Percentiles rank a stretch among this genome's conserved stretches.
These are phyloP conservation scores for Debaryomyces tyrocola DNA, from an alignment of 805 yeast species.

Conservation along the genomic window DNA sequence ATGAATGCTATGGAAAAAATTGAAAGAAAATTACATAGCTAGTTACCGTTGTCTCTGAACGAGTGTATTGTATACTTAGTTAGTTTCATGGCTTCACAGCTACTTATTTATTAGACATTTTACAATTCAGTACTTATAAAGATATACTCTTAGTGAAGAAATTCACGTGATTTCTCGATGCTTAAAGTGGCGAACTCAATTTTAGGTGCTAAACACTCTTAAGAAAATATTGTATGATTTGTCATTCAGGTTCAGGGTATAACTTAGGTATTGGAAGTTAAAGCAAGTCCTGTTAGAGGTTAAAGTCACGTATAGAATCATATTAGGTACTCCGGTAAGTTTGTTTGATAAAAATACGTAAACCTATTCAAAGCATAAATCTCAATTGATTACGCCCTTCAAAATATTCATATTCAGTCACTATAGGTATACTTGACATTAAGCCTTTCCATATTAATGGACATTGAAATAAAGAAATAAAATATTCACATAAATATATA, in stretches of 20 bases:
- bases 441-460: too few relatives aligned
- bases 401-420: too few relatives aligned
- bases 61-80: too few relatives aligned
- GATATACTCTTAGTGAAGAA: not conserved
- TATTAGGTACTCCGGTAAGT: too few relatives aligned
- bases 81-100: not conserved
- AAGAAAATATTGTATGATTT: not conserved
- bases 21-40: slow-evolving; percentile 15
- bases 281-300: not conserved
- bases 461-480: not conserved
- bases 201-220: not conserved
- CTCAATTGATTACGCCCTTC: too few relatives aligned
- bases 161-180: not conserved
- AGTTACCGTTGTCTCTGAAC: not conserved
- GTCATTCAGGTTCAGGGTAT: not conserved
- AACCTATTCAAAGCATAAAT: too few relatives aligned
- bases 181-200: slow-evolving; percentile 3
- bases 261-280: not conserved
- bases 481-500: not conserved
- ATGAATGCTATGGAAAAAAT: slow-evolving; percentile 54
- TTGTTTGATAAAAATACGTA: too few relatives aligned
- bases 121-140: not conserved
- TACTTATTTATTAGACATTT: not conserved
- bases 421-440: too few relatives aligned
- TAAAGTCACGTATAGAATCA: not conserved